Evolutionary conservation across 805 yeast species (phyloP).

Genomic region (Citeromyces matritensis): DNA sequence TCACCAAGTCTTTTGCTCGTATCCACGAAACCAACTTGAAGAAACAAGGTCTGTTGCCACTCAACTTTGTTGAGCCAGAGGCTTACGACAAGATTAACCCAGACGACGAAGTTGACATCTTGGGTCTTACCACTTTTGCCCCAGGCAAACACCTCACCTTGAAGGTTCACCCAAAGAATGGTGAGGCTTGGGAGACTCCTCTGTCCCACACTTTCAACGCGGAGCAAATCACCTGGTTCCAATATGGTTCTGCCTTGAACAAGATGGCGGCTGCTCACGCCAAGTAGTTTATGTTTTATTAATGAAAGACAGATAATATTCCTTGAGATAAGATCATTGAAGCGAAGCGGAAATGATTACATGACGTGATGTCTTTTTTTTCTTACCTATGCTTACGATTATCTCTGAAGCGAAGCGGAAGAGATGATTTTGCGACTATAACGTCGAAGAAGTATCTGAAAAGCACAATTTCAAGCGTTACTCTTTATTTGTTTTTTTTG

Average conservation of each 20-base stretch:
- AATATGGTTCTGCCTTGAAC: constrained; percentile 97
- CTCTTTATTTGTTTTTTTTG: no score
- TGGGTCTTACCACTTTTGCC: constrained; percentile 73
- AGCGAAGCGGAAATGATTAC: no score
- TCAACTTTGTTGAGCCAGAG: constrained; percentile 77
- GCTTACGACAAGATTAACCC: constrained; percentile 92
- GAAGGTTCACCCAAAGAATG: constrained; percentile 61
- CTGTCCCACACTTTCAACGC: constrained; percentile 92
- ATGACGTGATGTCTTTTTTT: no score
- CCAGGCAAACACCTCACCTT: constrained; percentile 86
- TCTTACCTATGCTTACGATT: no score
- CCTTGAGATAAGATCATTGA: no score
- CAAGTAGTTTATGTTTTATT: constrained; percentile 5
- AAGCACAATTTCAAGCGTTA: no score
- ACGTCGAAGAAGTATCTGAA: no score
- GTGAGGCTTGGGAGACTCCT: constrained; percentile 73
- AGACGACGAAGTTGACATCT: constrained; percentile 76
- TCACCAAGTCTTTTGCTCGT: constrained; percentile 96
- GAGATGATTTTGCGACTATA: no score
- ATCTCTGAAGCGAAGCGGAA: no score
- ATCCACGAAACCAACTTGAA: constrained; percentile 98
- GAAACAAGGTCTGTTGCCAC: constrained; percentile 98
- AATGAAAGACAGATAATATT: no score
- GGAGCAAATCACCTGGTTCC: constrained; percentile 99
- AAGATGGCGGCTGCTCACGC: constrained; percentile 34